phyloP scores from a whole-genome alignment of 208 protist species.

The Trypanosoma cruzi region DNA sequence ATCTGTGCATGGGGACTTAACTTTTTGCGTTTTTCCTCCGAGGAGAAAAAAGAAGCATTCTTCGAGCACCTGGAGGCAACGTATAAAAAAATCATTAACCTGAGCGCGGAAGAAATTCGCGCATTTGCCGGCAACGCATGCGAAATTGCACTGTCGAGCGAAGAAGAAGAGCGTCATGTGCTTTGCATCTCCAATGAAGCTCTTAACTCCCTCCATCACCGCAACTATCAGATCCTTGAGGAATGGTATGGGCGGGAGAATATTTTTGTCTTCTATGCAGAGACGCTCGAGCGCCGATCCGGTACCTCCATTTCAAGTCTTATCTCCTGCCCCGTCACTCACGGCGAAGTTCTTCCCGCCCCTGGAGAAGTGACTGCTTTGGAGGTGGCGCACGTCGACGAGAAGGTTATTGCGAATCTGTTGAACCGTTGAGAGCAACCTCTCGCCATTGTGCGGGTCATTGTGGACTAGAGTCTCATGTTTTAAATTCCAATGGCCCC shows the following conservation, averaged over 20 bases:
- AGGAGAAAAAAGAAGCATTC: constrained; percentile 59
- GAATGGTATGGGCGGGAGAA: constrained; percentile 68
- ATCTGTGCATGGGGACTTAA: constrained; percentile 80
- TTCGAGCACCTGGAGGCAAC: constrained; percentile 51
- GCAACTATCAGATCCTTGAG: constrained; percentile 36
- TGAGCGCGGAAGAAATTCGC: constrained; percentile 54
- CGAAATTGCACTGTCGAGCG: constrained; percentile 37
- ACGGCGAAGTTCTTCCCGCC: constrained; percentile 40
- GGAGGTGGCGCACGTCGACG: constrained; percentile 41
- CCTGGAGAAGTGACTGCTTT: constrained; percentile 35
- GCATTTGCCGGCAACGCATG: constrained; percentile 65
- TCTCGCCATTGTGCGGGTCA: too few relatives aligned
- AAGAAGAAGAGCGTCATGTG: constrained; percentile 44
- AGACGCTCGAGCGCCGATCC: constrained; percentile 59
- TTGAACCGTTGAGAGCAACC: neutral
- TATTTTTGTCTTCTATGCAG: constrained; percentile 59
- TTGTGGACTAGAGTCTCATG: too few relatives aligned
- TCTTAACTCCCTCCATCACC: constrained; percentile 30
- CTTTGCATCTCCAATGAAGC: constrained; percentile 64
- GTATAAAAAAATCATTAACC: constrained; percentile 59
- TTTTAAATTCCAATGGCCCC: too few relatives aligned
- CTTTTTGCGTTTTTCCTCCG: constrained; percentile 46
- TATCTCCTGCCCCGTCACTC: constrained; percentile 49
- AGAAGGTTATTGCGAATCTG: constrained; percentile 6
- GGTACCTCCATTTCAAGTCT: constrained; percentile 57